Percentiles rank a stretch among this genome's conserved stretches.
Conservation (phyloP, 192 early-diverging fungal genomes). For the Coemansia sp. region DNA sequence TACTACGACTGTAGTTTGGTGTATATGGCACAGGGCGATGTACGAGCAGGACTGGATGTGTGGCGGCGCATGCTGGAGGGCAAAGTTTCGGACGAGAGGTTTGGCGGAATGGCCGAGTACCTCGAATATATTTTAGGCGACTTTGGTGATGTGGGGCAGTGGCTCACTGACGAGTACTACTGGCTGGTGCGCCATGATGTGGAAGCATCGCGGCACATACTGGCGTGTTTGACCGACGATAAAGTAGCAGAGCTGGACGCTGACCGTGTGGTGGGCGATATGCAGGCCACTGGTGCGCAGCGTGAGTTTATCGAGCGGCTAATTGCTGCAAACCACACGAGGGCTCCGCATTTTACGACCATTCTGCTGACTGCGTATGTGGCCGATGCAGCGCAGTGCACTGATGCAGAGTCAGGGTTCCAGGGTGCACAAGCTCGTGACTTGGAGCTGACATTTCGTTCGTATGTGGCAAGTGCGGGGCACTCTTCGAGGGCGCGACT, state of each 20-base stretch:
- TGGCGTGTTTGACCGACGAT: conserved; percentile 14
- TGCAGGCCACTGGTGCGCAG: conserved; percentile 17
- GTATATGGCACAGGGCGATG: conserved; percentile 24
- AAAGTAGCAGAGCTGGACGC: conserved; percentile 34
- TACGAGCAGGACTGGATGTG: conserved; percentile 12
- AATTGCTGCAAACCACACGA: conserved; percentile 18
- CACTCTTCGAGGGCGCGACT: conserved; percentile 20
- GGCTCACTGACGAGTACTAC: conserved; percentile 23
- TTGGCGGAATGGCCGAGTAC: conserved; percentile 48
- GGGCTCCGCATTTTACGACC: conserved; percentile 46
- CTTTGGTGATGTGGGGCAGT: background rate
- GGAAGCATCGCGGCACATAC: conserved; percentile 21
- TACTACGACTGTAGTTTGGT: conserved; percentile 49
- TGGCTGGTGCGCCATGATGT: conserved; percentile 29
- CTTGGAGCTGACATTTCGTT: conserved; percentile 32
- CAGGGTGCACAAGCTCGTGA: conserved; percentile 35
- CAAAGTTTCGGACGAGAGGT: conserved; percentile 19
- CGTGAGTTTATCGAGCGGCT: conserved; percentile 50
- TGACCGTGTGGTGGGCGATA: conserved; percentile 17
- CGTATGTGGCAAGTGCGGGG: background rate
- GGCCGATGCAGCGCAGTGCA: background rate
- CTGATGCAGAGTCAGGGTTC: conserved; percentile 16
- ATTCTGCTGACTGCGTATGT: conserved; percentile 42
- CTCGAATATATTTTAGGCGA: conserved; percentile 22
- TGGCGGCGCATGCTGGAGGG: conserved; percentile 37